These are phyloP conservation scores for Globisporangium splendens DNA, from an alignment of 352 stramenopile genomes.

Conservation along the genomic window DNA sequence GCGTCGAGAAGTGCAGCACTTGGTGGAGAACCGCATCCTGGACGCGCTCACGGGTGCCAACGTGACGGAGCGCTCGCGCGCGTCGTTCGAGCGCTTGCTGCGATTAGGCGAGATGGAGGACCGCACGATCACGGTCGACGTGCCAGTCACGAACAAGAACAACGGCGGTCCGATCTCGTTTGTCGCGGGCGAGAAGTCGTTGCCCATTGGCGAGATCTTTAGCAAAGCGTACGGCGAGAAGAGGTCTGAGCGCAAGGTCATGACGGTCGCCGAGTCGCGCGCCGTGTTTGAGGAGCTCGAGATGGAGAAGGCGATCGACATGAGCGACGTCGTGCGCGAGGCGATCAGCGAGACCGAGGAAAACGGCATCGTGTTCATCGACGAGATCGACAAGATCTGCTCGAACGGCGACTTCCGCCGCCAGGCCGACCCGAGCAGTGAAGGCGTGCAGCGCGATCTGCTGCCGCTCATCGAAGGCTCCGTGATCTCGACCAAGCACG, in stretches of 20 bases:
- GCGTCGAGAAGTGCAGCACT: conserved; percentile 87
- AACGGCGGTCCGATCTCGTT: conserved; percentile 63
- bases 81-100: conserved; percentile 93
- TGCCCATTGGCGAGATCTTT: conserved; percentile 68
- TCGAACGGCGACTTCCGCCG: conserved; percentile 92
- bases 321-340: conserved; percentile 84
- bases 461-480: conserved; percentile 98
- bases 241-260: conserved; percentile 89
- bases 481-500: conserved; percentile 98
- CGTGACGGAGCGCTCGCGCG: conserved; percentile 67
- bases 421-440: conserved; percentile 94
- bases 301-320: conserved; percentile 93
- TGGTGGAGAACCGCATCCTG: conserved; percentile 95
- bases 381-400: conserved; percentile 99
- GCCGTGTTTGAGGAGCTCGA: conserved; percentile 95
- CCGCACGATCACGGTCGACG: conserved; percentile 74
- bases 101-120: conserved; percentile 77
- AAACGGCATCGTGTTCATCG: conserved; percentile 99
- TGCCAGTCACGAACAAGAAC: conserved; percentile 51
- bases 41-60: conserved; percentile 92
- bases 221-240: conserved; percentile 75
- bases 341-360: conserved; percentile 94
- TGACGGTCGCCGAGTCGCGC: conserved; percentile 93
- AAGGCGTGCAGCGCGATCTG: conserved; percentile 98
- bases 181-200: conserved; percentile 64